Evolutionary conservation across 345 rosid species (phyloP), one percentile per base, ranked within the genome.

Genomic region (Eucalyptus pauciflora): DNA sequence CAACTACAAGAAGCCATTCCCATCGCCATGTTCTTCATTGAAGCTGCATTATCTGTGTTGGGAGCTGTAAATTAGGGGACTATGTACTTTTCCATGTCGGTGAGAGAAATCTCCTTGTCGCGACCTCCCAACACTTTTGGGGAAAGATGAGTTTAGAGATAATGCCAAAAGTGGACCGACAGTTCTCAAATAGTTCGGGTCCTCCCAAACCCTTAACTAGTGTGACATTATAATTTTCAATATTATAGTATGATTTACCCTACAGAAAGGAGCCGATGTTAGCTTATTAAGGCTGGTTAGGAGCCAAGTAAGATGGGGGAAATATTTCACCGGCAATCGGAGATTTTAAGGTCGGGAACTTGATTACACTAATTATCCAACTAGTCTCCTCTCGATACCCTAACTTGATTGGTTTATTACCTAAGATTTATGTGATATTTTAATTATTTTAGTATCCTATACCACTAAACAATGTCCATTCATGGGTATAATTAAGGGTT

Each of bases 101-200:
- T 2, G 0, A 18, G 58, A 54, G 58, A 54, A 54, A 2, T 54
- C 4, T 20, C 10, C 58, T 18, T 58, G n/a, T 25, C 7, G 3
- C 64, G 10, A 58, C n/a, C 64, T 58, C 29, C 64, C 27, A 24
- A 24, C 1, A 58, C n/a, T 25, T 58, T 10, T 11, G n/a, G n/a
- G n/a, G 29, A 58, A 24, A 24, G n/a, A 58, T 10, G 64, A 25
- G n/a, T 25, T 58, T 25, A 24, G n/a, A 58, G n/a, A 11, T 58
- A 58, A 58, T 58, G 64, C n/a, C 7, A 58, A 58, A 24, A 58
- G 64, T 9, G 64, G 64, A 58, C 14, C n/a, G 13, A 58, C 3
- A 1, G 7, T 58, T 25, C n/a, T 25, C 29, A 58, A 58, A 58
- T 58, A 11, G 64, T 25, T 58, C 3, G 14, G 14, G 64, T 58